phyloP scores from a whole-genome alignment of 352 stramenopile species.

The Phytophthora idaei region DNA sequence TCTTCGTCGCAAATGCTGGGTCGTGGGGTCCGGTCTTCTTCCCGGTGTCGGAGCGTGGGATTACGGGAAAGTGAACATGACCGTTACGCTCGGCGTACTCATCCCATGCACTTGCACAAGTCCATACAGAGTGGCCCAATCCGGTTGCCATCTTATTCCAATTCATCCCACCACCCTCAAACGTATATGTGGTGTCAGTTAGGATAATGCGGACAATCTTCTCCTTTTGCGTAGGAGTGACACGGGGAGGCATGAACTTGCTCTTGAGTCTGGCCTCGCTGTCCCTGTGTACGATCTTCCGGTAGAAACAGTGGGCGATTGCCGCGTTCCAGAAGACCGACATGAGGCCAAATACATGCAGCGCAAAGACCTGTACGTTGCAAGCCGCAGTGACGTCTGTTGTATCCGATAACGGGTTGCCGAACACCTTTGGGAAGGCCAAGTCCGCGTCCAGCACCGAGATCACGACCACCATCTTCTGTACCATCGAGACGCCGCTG shows the following conservation, averaged over 20 bases:
- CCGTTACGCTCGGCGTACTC: no score
- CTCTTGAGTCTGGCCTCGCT: constrained; percentile 65
- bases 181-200: no score
- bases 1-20: no score
- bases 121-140: no score
- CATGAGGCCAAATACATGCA: constrained; percentile 62
- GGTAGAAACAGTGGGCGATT: constrained; percentile 75
- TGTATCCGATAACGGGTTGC: constrained; percentile 33
- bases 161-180: no score
- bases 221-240: no score
- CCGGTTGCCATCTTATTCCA: no score
- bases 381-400: constrained; percentile 29
- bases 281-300: constrained; percentile 70
- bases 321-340: constrained; percentile 74
- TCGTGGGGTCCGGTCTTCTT: no score
- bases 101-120: no score
- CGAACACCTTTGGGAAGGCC: constrained; percentile 60
- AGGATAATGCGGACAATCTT: no score
- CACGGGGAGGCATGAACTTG: constrained; percentile 36
- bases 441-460: constrained; percentile 63
- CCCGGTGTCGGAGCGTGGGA: no score
- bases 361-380: constrained; percentile 57
- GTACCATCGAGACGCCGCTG: constrained; percentile 53
- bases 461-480: constrained; percentile 78
- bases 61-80: no score